Evolutionary conservation across 1,284 basidiomycete species (phyloP), one percentile per base, ranked within the genome.

Genomic region (Leccinum colubrinum): DNA sequence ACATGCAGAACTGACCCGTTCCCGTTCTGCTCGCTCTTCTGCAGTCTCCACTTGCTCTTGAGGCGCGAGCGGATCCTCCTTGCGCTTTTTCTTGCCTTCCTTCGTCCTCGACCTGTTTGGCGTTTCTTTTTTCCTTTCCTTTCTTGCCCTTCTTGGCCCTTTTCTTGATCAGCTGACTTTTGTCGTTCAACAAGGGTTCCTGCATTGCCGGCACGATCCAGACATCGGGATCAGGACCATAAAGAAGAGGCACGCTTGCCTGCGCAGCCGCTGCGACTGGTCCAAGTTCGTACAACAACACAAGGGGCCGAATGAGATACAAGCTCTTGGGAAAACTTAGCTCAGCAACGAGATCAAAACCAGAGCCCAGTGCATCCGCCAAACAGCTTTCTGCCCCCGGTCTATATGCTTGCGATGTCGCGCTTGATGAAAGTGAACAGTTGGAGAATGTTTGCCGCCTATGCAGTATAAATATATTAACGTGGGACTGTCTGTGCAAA

Each of bases 181-280:
- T 7, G 27, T 30, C 7, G 27, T 30, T 7, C 27, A 30, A 30
- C 27, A 30, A 30, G 27, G 27, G 27, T 30, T 30, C 27, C 27
- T 30, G 27, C 27, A 30, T 30, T 30, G 85, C 85, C 1, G 89
- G 83, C 5, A 95, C 86, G 63, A 98, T 90, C 84, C 93, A 95
- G 0, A 79, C 76, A 65, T 97, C 91, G 3, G 99, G 82, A 73
- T 98, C 87, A 20, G 99, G 77, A 1, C 89, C 93, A 3, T 92
- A 87, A 0, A 97, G 97, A 3, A 93, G 67, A 1, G 86, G 83
- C 0, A 98, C 90, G 60, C 87, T 88, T 6, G 81, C 83, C 76
- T 98, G 96, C 3, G 95, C 96, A 58, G 82, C 80, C 5, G 80
- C 73, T 1, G 91, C 95, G n/a, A 98, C 90, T 0, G 94, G 90